These are phyloP conservation scores for Penicillium sp. DNA, from an alignment of 2,329 filamentous ascomycete species.

Conservation along the genomic window DNA sequence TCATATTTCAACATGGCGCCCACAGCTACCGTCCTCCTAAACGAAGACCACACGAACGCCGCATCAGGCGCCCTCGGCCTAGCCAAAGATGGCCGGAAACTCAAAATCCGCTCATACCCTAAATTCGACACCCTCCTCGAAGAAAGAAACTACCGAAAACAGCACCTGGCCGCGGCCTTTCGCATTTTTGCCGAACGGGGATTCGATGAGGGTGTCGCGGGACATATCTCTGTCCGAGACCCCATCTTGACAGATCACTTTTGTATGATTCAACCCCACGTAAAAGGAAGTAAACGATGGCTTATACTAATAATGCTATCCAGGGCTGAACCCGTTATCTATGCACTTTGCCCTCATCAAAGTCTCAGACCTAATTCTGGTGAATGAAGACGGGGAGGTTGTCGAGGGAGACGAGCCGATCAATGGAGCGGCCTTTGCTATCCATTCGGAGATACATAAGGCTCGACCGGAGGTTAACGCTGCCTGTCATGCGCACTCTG, in stretches of 20 bases:
- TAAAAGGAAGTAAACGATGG: background rate
- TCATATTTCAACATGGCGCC: background rate
- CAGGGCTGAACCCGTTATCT: slow-evolving; percentile 64
- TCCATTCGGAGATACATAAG: slow-evolving; percentile 48
- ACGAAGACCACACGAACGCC: background rate
- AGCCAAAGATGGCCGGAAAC: slow-evolving; percentile 1
- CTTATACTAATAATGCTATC: background rate
- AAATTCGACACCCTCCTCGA: slow-evolving; percentile 54
- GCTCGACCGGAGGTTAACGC: slow-evolving; percentile 59
- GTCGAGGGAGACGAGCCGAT: slow-evolving; percentile 44
- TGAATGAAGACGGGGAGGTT: slow-evolving; percentile 47
- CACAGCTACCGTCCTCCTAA: background rate
- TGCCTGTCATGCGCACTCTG: slow-evolving; percentile 48
- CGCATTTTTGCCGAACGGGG: slow-evolving; percentile 66
- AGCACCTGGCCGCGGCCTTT: slow-evolving; percentile 69
- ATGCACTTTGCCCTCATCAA: slow-evolving; percentile 53
- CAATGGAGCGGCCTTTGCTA: slow-evolving; percentile 50
- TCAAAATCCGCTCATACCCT: slow-evolving; percentile 5
- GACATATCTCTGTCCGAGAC: slow-evolving; percentile 68
- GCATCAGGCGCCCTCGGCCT: background rate
- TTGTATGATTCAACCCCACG: slow-evolving; percentile 41
- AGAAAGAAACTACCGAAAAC: slow-evolving; percentile 58
- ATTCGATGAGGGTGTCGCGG: slow-evolving; percentile 68
- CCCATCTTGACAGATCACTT: slow-evolving; percentile 61
- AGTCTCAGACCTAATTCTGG: slow-evolving; percentile 42